phyloP scores from a whole-genome alignment of 208 protist species.

The Crithidia mellificae region DNA sequence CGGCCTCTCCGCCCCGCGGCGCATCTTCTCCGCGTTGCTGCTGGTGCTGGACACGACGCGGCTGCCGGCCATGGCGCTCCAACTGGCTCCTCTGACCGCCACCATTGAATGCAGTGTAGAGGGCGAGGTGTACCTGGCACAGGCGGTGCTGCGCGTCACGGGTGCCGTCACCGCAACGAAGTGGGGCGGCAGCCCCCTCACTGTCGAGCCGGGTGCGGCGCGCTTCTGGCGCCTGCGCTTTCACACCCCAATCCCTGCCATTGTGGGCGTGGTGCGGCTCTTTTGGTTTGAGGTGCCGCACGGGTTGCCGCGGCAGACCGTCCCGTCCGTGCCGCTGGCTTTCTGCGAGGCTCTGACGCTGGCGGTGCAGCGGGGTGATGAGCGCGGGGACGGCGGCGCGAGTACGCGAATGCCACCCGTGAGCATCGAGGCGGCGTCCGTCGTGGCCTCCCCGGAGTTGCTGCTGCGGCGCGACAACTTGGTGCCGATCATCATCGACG shows the following conservation, averaged over 20 bases:
- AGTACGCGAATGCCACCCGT: background rate
- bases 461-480: constrained; percentile 13
- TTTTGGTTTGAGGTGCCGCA: constrained; percentile 52
- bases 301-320: constrained; percentile 2
- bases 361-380: background rate
- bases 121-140: constrained; percentile 30
- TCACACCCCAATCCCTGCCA: constrained; percentile 34
- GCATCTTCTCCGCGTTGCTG: constrained; percentile 52
- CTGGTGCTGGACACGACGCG: constrained; percentile 53
- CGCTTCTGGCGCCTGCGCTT: constrained; percentile 77
- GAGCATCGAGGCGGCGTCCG: constrained; percentile 5
- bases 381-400: background rate
- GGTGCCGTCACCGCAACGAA: constrained; percentile 15
- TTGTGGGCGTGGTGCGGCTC: constrained; percentile 53
- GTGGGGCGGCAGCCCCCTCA: constrained; percentile 16
- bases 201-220: constrained; percentile 16
- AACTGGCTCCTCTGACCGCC: constrained; percentile 40
- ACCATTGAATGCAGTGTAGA: constrained; percentile 66
- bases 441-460: constrained; percentile 17
- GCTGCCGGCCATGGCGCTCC: constrained; percentile 47
- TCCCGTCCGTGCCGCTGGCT: constrained; percentile 11
- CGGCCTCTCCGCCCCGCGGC: constrained; percentile 22
- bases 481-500: constrained; percentile 9
- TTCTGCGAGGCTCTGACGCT: constrained; percentile 12
- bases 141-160: constrained; percentile 23